Conservation (phyloP, 352 stramenopile species). For the Phytophthora cactorum region DNA sequence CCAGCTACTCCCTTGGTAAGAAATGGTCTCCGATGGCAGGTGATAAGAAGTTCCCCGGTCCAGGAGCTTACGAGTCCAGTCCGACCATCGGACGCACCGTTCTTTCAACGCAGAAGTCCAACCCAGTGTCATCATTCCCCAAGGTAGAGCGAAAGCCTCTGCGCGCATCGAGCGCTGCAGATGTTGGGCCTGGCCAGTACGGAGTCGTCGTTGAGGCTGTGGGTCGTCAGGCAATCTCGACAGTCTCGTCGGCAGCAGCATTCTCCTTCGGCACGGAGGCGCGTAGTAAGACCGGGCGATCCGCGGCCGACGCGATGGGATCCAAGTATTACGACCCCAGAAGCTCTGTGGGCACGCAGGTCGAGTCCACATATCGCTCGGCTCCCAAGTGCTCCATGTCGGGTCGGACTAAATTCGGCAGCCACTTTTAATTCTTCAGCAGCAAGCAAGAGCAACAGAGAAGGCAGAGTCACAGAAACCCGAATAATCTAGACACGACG, state of each 20-base stretch:
- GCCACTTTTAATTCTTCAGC: slow-evolving; percentile 53
- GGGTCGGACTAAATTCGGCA: slow-evolving; percentile 79
- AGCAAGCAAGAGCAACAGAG: too few relatives aligned
- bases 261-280: slow-evolving; percentile 76
- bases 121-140: slow-evolving; percentile 63
- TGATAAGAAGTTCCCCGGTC: slow-evolving; percentile 63
- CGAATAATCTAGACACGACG: slow-evolving; percentile 1
- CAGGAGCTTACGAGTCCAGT: slow-evolving; percentile 64
- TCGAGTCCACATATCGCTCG: slow-evolving; percentile 70
- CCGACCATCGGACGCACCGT: slow-evolving; percentile 70
- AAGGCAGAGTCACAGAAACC: too few relatives aligned
- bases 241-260: slow-evolving; percentile 54
- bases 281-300: slow-evolving; percentile 46
- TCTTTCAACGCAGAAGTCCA: slow-evolving; percentile 74
- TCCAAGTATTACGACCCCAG: slow-evolving; percentile 61
- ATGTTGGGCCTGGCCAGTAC: slow-evolving; percentile 80
- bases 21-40: slow-evolving; percentile 58
- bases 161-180: slow-evolving; percentile 42
- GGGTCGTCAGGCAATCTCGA: slow-evolving; percentile 73
- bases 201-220: slow-evolving; percentile 67
- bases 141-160: slow-evolving; percentile 79
- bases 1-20: slow-evolving; percentile 79
- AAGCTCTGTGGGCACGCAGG: slow-evolving; percentile 70
- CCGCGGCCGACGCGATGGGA: slow-evolving; percentile 35
- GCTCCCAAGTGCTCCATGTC: slow-evolving; percentile 79